Evolutionary conservation across 345 rosid species (phyloP), one percentile per base, ranked within the genome.

Genomic region (Rubroshorea leprosula): DNA sequence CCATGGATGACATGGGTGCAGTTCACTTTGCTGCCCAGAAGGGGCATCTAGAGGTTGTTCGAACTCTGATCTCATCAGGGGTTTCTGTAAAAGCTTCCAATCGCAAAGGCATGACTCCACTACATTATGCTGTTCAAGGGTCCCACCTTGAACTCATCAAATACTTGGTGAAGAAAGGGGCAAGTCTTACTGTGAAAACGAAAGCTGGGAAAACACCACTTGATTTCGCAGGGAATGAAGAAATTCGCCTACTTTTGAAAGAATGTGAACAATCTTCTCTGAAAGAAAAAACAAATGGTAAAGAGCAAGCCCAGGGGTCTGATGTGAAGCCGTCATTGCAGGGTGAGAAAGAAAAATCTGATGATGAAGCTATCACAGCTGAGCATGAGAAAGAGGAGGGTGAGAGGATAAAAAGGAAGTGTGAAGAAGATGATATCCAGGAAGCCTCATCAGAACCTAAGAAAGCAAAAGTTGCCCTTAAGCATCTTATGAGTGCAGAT

Each of bases 1-100:
- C 99, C 23, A 81, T 90, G 74, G 99, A 93, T 64, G 95, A 93
- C 71, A 90, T 90, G 97, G 90, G 96, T 8, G 97, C 97, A 1
- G 76, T 93, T 65, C 97, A 90, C 75, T 93, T 93, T 78, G 99
- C 97, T 18, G 78, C 90, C n/a, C 95, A 87, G 49, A 93, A 90
- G 70, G 97, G 97, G 15, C 96, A 90, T 63, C 60, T 90, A 66
- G 97, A 87, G 76, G 72, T 82, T 49, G 92, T 85, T 27, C 68
- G 79, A 51, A 75, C 70, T 35, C 75, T 93, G 31, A 38, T 87
- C 29, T 74, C 92, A 1, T 66, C 69, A 1, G 97, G 97, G 5
- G 95, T 58, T 45, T 82, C 99, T 3, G 51, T 82, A 25, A 90
- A 90, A 60, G 69, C 92, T 24, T 35, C 48, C 41, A 93, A 77